Evolutionary conservation across 1,139 yeast species (phyloP).

Genomic region (Yamadazyma epiphylla): DNA sequence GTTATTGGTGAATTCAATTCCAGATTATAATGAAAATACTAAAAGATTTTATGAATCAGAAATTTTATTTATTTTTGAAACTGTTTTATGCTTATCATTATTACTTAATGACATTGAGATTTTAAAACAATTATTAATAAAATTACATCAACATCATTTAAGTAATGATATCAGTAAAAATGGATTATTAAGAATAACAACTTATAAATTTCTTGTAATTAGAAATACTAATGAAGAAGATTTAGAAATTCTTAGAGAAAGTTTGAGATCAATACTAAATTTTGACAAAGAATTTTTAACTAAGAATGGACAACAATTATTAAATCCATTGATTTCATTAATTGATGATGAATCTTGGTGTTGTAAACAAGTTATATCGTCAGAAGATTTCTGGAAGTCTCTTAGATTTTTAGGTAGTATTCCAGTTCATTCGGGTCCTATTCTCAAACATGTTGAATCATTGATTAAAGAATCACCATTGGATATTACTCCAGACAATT

Average conservation of each 20-base stretch:
- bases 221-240: conserved; percentile 24
- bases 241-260: conserved; percentile 14
- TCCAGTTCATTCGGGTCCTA: conserved; percentile 44
- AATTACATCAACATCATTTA: conserved; percentile 14
- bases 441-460: conserved; percentile 48
- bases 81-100: conserved; percentile 48
- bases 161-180: conserved; percentile 24
- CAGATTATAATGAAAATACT: conserved; percentile 27
- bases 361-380: conserved; percentile 31
- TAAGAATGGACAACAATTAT: conserved; percentile 47
- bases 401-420: conserved; percentile 56
- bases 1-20: conserved; percentile 27
- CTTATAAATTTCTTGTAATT: conserved; percentile 41
- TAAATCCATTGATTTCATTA: conserved; percentile 52
- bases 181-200: conserved; percentile 26
- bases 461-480: conserved; percentile 35
- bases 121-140: conserved; percentile 20
- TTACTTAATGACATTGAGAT: conserved; percentile 37
- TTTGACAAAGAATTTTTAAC: conserved; percentile 38
- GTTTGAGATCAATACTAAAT: conserved; percentile 21
- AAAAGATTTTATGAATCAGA: conserved; percentile 53
- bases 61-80: conserved; percentile 52
- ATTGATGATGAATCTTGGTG: conserved; percentile 50
- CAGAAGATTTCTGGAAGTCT: conserved; percentile 62
- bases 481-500: conserved; percentile 46